Evolutionary conservation across 495 filamentous ascomycete species (phyloP), one percentile per base, ranked within the genome.

Genomic region (Tuber brumale): DNA sequence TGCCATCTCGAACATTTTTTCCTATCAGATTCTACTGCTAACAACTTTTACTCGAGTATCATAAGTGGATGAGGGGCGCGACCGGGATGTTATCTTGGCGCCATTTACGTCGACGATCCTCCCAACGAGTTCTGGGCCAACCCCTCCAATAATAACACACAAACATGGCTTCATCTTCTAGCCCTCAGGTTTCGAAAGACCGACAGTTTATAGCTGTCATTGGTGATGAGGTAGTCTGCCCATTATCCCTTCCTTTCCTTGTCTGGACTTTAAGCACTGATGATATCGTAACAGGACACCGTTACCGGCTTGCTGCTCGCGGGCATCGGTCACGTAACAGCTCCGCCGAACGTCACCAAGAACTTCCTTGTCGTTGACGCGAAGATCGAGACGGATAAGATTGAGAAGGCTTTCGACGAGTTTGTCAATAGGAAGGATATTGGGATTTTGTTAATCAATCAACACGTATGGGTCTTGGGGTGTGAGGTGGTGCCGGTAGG

Each of bases 151-250:
- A 19, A 66, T 66, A 66, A 35, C 27, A 66, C 57, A 66, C 27
- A 66, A 66, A 31, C 57, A 66, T 66, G 57, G 57, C 57, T 66
- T 66, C 57, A 66, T 66, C 57, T 61, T 61, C 57, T 18, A 27
- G 27, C 18, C 27, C 57, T 66, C 57, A 66, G 79, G 70, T 76
- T 10, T 80, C 78, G 85, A 92, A 97, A 86, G 93, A 97, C 85
- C 89, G 96, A 79, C 92, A 98, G 84, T 97, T 99, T 86, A 89
- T 98, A 72, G 96, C 95, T 71, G 94, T 98, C 43, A 98, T 99
- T 81, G 95, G 94, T 48, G 96, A 99, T 85, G 95, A 98, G 90
- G 95, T 96, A 84, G 85, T 84, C 73, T 37, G 70, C 7, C 41
- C 43, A 35, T 45, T 35, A 74, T 16, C 57, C 5, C 0, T 7